Base-by-base conservation (phyloP, 2,329 filamentous ascomycete genomes). In the Pseudomassariella vexata region DNA sequence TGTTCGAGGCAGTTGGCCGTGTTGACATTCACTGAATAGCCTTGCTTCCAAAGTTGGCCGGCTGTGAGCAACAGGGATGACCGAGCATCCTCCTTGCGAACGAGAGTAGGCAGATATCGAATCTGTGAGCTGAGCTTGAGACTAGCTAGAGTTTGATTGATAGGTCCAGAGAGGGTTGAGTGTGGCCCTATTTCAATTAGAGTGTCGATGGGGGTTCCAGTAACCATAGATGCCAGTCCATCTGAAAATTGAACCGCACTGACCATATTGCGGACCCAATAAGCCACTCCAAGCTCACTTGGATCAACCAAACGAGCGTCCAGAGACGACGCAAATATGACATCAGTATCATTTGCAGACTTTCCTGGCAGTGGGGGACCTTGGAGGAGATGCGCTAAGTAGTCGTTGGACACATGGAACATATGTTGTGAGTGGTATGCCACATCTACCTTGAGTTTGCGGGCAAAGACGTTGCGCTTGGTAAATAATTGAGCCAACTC, bases 161-260 rank as follows among this genome's bases (percentile, higher is more conserved):
- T 12, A 2, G 45, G 44, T 0, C 47, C 44, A 0, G 37, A 24
- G 0, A 53, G 32, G 5, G 50, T 36, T 6, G 41, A 32, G 17
- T 53, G 49, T 0, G 49, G 49, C 1, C 51, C 51, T 2, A 55
- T 24, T 22, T 55, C 51, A 4, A 57, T 19, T 3, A 53, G 39
- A 1, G 46, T 10, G 5, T 21, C 22, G 3, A 3, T 9, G 11
- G 9, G 12, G n/a, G n/a, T n/a, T n/a, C n/a, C n/a, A n/a, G n/a
- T n/a, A 11, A 30, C 11, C 21, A 26, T 26, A 14, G 8, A 9
- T 7, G 17, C 12, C 6, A 32, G n/a, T 5, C 22, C 30, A 5
- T 26, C 22, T 6, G 5, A 10, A 24, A 32, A 32, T 9, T 17
- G 22, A 8, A 32, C 30, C 8, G 21, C 14, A 9, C 12, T 15